Percentiles rank a stretch among this genome's conserved stretches.
These are phyloP conservation scores for Tricholoma bakamatsutake DNA, from an alignment of 768 basidiomycete genomes.

Conservation along the genomic window DNA sequence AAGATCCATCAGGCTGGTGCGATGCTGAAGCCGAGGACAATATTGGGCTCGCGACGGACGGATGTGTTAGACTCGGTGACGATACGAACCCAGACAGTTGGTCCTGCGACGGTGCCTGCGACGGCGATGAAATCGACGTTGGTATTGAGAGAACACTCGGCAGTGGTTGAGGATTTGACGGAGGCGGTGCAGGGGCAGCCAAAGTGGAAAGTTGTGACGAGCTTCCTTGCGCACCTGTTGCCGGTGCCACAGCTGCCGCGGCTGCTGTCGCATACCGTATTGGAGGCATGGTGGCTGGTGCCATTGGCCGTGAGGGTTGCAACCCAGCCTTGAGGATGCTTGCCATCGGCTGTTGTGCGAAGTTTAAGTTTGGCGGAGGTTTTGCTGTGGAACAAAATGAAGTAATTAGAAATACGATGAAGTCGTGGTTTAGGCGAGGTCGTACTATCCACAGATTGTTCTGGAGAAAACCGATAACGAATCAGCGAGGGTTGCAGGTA, in stretches of 20 bases:
- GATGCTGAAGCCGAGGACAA: conserved; percentile 66
- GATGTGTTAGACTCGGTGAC: conserved; percentile 83
- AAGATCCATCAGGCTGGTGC: conserved; percentile 62
- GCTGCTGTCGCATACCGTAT: conserved; percentile 92
- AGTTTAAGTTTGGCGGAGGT: conserved; percentile 77
- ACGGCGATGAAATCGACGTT: conserved; percentile 26
- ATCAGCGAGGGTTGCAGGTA: conserved; percentile 1
- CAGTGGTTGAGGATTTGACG: conserved; percentile 30
- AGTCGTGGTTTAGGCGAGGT: conserved; percentile 2
- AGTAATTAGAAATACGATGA: conserved; percentile 5
- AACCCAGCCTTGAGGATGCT: conserved; percentile 72
- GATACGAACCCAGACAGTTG: conserved; percentile 44
- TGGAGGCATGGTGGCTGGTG: conserved; percentile 60
- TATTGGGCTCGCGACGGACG: conserved; percentile 77
- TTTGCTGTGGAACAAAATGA: conserved; percentile 37
- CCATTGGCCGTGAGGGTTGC: conserved; percentile 47
- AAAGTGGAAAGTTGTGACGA: conserved; percentile 35
- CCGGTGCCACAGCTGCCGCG: conserved; percentile 47
- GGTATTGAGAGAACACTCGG: conserved; percentile 37
- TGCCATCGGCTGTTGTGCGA: conserved; percentile 70
- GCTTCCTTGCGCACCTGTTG: conserved; percentile 20
- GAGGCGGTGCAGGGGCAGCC: conserved; percentile 36
- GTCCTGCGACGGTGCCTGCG: conserved; percentile 28
- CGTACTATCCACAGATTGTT: conserved; percentile 67
- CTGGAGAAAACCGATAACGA: conserved; percentile 31